Percentiles rank a stretch among this genome's conserved stretches.
Conservation (phyloP, 2,329 filamentous ascomycete genomes). For the Penicillium concentricum region DNA sequence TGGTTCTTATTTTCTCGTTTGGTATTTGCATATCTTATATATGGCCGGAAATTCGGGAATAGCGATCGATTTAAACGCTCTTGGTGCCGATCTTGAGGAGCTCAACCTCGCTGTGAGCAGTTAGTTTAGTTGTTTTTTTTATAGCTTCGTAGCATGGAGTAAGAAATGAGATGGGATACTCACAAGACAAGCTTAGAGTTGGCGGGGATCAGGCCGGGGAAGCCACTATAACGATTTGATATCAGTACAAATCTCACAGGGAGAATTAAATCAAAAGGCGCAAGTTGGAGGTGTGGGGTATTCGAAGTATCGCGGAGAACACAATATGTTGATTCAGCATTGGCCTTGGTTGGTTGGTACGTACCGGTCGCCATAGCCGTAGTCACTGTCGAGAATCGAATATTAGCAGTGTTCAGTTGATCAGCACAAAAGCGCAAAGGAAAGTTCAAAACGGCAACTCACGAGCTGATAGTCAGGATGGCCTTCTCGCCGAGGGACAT, state of each 20-base stretch:
- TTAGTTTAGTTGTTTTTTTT: conserved; percentile 10
- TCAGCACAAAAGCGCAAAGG: neutral
- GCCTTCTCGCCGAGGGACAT: conserved; percentile 94
- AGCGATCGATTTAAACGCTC: conserved; percentile 33
- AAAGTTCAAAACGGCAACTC: conserved; percentile 34
- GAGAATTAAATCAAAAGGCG: no score
- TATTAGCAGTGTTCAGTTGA: conserved; percentile 9
- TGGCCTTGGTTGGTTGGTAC: conserved; percentile 14
- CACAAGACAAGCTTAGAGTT: conserved; percentile 80
- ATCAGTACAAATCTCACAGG: neutral
- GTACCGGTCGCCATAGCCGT: conserved; percentile 43
- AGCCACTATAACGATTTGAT: conserved; percentile 57
- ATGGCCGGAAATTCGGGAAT: neutral
- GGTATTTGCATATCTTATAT: neutral
- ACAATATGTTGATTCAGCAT: neutral
- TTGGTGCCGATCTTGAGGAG: conserved; percentile 63
- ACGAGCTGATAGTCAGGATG: conserved; percentile 77
- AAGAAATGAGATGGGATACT: conserved; percentile 42
- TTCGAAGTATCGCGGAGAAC: neutral
- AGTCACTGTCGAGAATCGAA: conserved; percentile 29
- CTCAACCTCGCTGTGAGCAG: conserved; percentile 60
- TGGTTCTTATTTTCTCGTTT: neutral
- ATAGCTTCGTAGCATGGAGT: neutral
- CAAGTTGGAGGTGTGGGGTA: neutral
- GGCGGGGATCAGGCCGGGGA: conserved; percentile 73